Evolutionary conservation across 2,329 filamentous ascomycete genomes (phyloP).

Genomic region (Ascochyta koolunga): DNA sequence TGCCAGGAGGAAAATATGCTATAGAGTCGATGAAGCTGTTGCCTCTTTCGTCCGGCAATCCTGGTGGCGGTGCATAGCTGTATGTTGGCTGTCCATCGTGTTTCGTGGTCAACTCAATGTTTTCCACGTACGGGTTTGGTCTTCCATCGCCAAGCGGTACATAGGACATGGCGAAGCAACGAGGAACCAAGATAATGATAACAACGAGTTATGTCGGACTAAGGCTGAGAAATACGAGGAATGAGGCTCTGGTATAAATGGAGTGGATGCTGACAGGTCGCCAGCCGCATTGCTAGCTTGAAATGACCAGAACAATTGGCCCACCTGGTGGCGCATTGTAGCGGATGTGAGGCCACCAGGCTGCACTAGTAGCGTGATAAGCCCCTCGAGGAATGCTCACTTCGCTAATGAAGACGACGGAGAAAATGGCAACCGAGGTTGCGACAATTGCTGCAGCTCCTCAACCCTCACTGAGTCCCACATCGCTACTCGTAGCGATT

Average conservation of each 20-base stretch:
- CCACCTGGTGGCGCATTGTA: not conserved
- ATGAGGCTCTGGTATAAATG: not conserved
- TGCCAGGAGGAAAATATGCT: not conserved
- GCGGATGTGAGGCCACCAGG: not conserved
- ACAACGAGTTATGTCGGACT: too few species aligned
- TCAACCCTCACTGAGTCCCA: too few species aligned
- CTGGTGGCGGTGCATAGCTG: slow-evolving; percentile 9
- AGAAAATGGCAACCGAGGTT: too few species aligned
- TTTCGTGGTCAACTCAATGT: slow-evolving; percentile 2
- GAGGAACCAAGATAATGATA: not conserved
- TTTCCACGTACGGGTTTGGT: not conserved
- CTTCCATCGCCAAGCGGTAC: not conserved
- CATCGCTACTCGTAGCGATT: too few species aligned
- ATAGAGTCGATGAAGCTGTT: slow-evolving; percentile 7
- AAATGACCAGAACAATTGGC: not conserved
- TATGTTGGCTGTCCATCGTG: not conserved
- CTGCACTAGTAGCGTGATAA: not conserved
- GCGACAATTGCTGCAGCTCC: too few species aligned
- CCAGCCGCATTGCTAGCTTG: not conserved
- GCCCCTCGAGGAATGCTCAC: not conserved
- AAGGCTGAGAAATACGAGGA: not conserved
- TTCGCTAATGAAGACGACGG: too few species aligned
- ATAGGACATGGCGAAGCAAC: slow-evolving; percentile 2
- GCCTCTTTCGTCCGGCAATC: slow-evolving; percentile 1
- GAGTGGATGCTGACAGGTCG: not conserved